These are phyloP conservation scores for Psilocybe subaeruginosa DNA, from an alignment of 768 basidiomycete species.

Conservation along the genomic window DNA sequence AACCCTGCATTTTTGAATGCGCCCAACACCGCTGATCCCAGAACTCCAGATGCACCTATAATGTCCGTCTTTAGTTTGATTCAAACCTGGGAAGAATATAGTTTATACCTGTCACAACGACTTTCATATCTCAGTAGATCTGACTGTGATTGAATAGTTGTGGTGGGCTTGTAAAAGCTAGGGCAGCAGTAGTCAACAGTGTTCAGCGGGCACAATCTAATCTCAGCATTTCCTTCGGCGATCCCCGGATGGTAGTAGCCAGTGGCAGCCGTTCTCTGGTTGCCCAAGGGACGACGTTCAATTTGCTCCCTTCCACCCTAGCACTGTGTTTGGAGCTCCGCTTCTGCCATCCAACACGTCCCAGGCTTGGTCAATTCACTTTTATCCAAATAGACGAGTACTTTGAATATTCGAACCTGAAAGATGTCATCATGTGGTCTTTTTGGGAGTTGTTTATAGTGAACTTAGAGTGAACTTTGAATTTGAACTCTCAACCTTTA, in stretches of 20 bases:
- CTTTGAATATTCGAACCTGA: too few relatives aligned
- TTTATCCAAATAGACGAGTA: too few relatives aligned
- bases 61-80: background rate
- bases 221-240: constrained; percentile 5
- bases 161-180: background rate
- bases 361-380: too few relatives aligned
- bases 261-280: background rate
- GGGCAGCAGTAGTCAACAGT: background rate
- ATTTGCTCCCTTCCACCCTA: too few relatives aligned
- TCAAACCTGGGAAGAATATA: background rate
- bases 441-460: too few relatives aligned
- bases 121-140: constrained; percentile 36
- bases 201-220: constrained; percentile 3
- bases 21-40: constrained; percentile 77
- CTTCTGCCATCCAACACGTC: too few relatives aligned
- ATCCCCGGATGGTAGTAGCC: constrained; percentile 4
- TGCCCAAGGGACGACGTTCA: constrained; percentile 6
- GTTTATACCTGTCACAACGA: constrained; percentile 57
- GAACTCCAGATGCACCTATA: constrained; percentile 88
- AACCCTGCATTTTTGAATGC: constrained; percentile 55
- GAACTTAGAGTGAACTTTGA: too few relatives aligned
- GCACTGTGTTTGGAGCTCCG: too few relatives aligned
- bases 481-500: too few relatives aligned
- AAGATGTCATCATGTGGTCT: too few relatives aligned
- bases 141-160: background rate